These are phyloP conservation scores for Linum lewisii DNA, from an alignment of 345 rosid genomes.

Conservation along the genomic window DNA sequence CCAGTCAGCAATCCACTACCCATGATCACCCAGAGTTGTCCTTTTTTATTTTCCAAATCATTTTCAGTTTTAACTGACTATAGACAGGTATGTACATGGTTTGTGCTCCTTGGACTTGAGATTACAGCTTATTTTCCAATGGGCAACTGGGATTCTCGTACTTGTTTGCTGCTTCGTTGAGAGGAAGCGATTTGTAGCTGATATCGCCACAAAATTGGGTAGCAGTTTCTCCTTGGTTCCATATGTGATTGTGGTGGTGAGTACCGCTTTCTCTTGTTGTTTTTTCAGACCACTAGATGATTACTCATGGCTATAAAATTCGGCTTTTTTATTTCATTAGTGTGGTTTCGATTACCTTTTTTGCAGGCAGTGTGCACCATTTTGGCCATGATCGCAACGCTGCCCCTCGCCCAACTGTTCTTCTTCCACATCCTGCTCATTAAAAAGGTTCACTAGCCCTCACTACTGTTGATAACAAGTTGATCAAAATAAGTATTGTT, in stretches of 20 bases:
- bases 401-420: constrained; percentile 93
- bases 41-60: constrained; percentile 27
- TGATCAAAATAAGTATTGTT: background rate
- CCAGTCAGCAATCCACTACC: no score
- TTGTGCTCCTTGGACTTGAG: constrained; percentile 48
- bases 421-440: constrained; percentile 92
- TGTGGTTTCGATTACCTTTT: background rate
- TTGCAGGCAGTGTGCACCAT: constrained; percentile 74
- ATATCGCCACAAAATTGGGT: constrained; percentile 76
- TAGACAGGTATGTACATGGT: constrained; percentile 44
- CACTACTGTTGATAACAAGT: background rate
- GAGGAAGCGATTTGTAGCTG: constrained; percentile 51
- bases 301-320: background rate
- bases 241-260: constrained; percentile 84
- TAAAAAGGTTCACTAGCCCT: constrained; percentile 47
- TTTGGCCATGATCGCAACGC: constrained; percentile 87
- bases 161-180: constrained; percentile 73
- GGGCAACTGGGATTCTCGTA: constrained; percentile 77
- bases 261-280: constrained; percentile 14
- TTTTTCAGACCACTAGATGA: background rate
- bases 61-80: constrained; percentile 29
- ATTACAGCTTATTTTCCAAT: constrained; percentile 96
- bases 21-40: no score
- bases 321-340: background rate
- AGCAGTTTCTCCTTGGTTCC: constrained; percentile 94